Percentiles rank a stretch among this genome's conserved stretches.
Conservation (phyloP, 1,284 basidiomycete species). For the Papiliotrema flavescens region DNA sequence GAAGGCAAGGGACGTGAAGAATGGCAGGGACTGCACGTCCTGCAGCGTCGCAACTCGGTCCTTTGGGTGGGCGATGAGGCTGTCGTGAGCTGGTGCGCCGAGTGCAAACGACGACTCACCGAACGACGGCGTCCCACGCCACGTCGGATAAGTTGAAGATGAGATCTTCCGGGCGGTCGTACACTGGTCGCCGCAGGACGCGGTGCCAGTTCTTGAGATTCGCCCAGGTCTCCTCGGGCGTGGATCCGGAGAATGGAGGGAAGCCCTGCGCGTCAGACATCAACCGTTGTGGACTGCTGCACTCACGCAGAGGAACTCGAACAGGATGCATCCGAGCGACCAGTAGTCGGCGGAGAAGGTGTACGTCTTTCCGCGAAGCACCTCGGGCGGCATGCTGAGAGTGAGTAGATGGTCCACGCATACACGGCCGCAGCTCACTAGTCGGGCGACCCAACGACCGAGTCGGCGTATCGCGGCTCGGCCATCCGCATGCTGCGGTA, state of each 20-base stretch:
- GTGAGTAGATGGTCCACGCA: not conserved
- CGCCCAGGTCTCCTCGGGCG: constrained; percentile 97
- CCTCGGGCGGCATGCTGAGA: constrained; percentile 60
- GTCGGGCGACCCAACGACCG: constrained; percentile 96
- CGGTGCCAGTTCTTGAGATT: constrained; percentile 98
- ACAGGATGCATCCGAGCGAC: constrained; percentile 97
- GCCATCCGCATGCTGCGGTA: constrained; percentile 89
- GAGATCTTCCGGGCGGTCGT: constrained; percentile 91
- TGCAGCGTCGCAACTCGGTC: constrained; percentile 71
- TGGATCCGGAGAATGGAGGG: constrained; percentile 94
- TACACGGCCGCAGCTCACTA: constrained; percentile 53
- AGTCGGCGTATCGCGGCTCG: constrained; percentile 92
- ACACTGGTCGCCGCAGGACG: constrained; percentile 85
- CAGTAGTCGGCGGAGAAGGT: constrained; percentile 96
- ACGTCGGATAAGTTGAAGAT: constrained; percentile 94
- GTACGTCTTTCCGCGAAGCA: constrained; percentile 90
- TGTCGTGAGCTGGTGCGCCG: constrained; percentile 34
- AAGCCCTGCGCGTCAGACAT: constrained; percentile 58
- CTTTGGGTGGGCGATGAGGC: constrained; percentile 70
- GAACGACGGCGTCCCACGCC: constrained; percentile 93
- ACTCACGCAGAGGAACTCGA: constrained; percentile 76
- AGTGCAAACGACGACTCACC: constrained; percentile 51
- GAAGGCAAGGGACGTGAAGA: constrained; percentile 78
- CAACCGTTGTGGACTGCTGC: not conserved
- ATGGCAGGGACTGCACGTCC: constrained; percentile 74